Evolutionary conservation across 306 rosid genomes (phyloP).

Genomic region (Acacia crassicarpa): DNA sequence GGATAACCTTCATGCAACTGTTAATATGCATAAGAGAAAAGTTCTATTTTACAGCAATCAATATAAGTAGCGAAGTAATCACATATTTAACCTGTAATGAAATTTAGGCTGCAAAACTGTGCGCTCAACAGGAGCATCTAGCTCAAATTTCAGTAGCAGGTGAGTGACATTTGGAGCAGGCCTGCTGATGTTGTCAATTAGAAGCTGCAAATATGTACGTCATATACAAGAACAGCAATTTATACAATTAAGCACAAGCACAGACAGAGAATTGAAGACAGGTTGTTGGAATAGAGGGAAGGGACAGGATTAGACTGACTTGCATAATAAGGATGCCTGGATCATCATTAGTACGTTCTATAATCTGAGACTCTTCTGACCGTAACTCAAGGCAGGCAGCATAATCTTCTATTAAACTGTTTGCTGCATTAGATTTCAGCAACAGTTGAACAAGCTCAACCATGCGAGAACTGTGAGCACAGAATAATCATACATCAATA

Average conservation of each 20-base stretch:
- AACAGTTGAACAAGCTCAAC: conserved; percentile 84
- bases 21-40: conserved; percentile 31
- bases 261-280: background rate
- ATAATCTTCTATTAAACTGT: conserved; percentile 88
- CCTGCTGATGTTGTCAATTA: conserved; percentile 83
- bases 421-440: conserved; percentile 77
- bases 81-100: conserved; percentile 76
- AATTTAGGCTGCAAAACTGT: conserved; percentile 88
- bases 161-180: conserved; percentile 93
- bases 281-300: background rate
- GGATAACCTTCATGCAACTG: conserved; percentile 97
- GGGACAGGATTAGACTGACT: conserved; percentile 42
- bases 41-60: conserved; percentile 21
- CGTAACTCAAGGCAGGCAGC: conserved; percentile 96
- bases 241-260: conserved; percentile 12
- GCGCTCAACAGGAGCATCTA: conserved; percentile 75
- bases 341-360: conserved; percentile 75
- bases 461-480: conserved; percentile 85
- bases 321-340: conserved; percentile 93
- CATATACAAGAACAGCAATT: conserved; percentile 1
- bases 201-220: conserved; percentile 65
- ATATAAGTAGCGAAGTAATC: conserved; percentile 14
- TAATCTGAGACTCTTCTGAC: conserved; percentile 70
- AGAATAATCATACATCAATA: conserved; percentile 31
- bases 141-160: conserved; percentile 84